Base-by-base conservation (phyloP, 176 grass and related monocot genomes). In the Raddia guianensis region DNA sequence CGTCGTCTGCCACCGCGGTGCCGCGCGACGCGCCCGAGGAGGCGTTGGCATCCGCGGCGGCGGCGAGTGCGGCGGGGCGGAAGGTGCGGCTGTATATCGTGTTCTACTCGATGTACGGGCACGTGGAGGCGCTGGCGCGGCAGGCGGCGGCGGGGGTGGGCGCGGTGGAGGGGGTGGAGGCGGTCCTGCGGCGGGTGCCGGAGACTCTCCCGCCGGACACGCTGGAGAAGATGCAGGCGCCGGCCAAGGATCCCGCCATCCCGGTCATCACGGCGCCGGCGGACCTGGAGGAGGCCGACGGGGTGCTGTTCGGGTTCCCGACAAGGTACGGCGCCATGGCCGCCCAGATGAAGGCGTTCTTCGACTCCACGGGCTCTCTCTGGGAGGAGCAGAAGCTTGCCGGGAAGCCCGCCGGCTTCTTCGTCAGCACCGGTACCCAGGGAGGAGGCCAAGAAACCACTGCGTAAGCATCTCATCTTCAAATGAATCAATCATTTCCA, bases 41-140 rank as follows among this genome's bases (percentile, higher is more conserved):
- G 73, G 55, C 72, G 53, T 4, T 20, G 9, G 35, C 62, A 12
- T 61, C 86, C 18, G 66, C 80, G 3, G 12, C 45, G 46, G 63
- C 76, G 3, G 11, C 50, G 52, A 49, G 45, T 15, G 49, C 66
- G n/a, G 27, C 70, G 46, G 87, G 45, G 63, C 62, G 61, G 12
- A 86, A 6, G 50, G 52, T 88, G 34, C 88, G 91, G 70, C 84
- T 95, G 21, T 95, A 90, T 74, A 86, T 95, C 85, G 85, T 95
- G 63, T 95, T 90, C 85, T 95, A 95, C 90, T 95, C 93, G n/a
- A 95, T 92, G 93, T 95, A 95, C 67, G 93, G 93, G 5, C 93
- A 95, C 75, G 93, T 95, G n/a, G 90, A 95, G 82, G 83, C 80
- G 18, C 79, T 95, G 51, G 93, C 90, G 15, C 86, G 46, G 71